These are phyloP conservation scores for Colletotrichum liriopes DNA, from an alignment of 2,329 filamentous ascomycete genomes.

Conservation along the genomic window DNA sequence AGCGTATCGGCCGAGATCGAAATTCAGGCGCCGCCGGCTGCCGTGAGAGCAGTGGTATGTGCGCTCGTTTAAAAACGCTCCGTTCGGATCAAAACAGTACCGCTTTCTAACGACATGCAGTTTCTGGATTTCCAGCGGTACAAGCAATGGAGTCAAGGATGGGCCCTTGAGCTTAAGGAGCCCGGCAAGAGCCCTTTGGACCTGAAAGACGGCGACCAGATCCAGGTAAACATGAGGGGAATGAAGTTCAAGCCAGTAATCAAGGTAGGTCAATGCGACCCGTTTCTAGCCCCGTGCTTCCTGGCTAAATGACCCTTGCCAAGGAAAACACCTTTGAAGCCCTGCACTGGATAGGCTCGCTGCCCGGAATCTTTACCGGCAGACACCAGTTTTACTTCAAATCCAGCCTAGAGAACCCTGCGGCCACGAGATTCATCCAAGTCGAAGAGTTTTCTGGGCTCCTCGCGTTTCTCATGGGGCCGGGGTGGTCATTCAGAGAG, in stretches of 20 bases:
- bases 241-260: slow-evolving; percentile 15
- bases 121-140: slow-evolving; percentile 20
- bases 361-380: slow-evolving; percentile 6
- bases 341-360: slow-evolving; percentile 13
- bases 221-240: slow-evolving; percentile 5
- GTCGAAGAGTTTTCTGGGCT: slow-evolving; percentile 13
- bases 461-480: slow-evolving; percentile 8
- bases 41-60: slow-evolving; percentile 20
- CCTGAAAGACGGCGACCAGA: slow-evolving; percentile 16
- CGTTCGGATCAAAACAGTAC: background rate
- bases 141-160: slow-evolving; percentile 15
- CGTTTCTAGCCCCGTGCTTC: too few relatives aligned
- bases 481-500: background rate
- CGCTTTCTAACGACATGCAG: background rate
- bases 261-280: background rate
- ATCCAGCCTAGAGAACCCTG: slow-evolving; percentile 1
- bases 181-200: slow-evolving; percentile 10
- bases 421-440: slow-evolving; percentile 7
- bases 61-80: too few relatives aligned
- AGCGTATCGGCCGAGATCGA: slow-evolving; percentile 13
- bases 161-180: background rate
- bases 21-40: slow-evolving; percentile 12
- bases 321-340: slow-evolving; percentile 20
- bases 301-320: background rate
- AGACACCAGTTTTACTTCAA: slow-evolving; percentile 23